Percentiles rank a stretch among this genome's conserved stretches.
Evolutionary conservation across 495 filamentous ascomycete genomes (phyloP).

Genomic region (Corynascus novoguineensis): DNA sequence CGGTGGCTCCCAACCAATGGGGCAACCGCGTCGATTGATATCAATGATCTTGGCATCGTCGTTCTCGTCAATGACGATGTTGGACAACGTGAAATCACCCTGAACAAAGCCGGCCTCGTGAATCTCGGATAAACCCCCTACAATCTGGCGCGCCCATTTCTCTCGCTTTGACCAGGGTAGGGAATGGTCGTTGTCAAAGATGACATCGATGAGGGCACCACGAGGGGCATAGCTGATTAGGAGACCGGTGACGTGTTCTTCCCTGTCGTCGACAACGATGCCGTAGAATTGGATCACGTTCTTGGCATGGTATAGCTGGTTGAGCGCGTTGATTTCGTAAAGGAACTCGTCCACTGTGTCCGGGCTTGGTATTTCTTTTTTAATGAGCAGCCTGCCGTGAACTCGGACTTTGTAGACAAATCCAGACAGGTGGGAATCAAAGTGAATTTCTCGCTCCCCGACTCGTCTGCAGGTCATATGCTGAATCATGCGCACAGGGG

Average conservation of each 20-base stretch:
- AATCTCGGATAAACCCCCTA: slow-evolving; percentile 83
- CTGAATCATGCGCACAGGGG: slow-evolving; percentile 63
- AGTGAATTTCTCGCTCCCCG: slow-evolving; percentile 68
- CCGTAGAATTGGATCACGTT: slow-evolving; percentile 86
- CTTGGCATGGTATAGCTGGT: slow-evolving; percentile 62
- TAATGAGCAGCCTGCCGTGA: slow-evolving; percentile 67
- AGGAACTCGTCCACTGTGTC: slow-evolving; percentile 96
- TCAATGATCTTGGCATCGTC: slow-evolving; percentile 95
- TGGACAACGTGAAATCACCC: slow-evolving; percentile 94
- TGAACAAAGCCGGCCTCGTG: slow-evolving; percentile 97
- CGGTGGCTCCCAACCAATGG: slow-evolving; percentile 96
- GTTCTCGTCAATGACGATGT: slow-evolving; percentile 84
- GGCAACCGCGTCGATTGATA: slow-evolving; percentile 93
- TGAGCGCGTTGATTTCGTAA: slow-evolving; percentile 94
- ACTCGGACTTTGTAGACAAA: slow-evolving; percentile 93
- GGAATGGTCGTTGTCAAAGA: slow-evolving; percentile 65
- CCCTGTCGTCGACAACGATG: slow-evolving; percentile 76
- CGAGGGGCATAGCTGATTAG: slow-evolving; percentile 85
- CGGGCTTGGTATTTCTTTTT: slow-evolving; percentile 96
- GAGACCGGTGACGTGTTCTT: slow-evolving; percentile 75
- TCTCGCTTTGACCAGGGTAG: slow-evolving; percentile 73
- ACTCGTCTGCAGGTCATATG: slow-evolving; percentile 67
- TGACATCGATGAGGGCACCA: slow-evolving; percentile 83
- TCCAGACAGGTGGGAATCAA: slow-evolving; percentile 88
- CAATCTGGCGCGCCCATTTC: slow-evolving; percentile 89